Conservation (phyloP, 345 rosid species). For the Angophora floribunda region DNA sequence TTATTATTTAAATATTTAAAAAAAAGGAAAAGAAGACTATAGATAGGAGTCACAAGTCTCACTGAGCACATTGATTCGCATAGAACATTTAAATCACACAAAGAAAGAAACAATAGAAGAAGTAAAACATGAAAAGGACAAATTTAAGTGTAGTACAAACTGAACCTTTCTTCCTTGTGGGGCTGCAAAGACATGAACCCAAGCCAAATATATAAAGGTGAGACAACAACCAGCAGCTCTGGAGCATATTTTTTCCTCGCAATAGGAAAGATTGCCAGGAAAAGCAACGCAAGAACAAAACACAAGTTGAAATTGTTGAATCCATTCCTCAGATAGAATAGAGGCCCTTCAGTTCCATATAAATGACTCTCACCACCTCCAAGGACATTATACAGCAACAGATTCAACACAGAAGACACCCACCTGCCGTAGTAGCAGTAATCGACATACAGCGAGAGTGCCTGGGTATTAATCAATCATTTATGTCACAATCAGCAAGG, state of each 20-base stretch:
- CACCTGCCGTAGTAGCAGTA: constrained; percentile 57
- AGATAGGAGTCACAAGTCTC: not conserved
- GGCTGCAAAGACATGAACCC: constrained; percentile 94
- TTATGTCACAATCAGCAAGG: not conserved
- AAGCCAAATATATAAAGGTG: constrained; percentile 87
- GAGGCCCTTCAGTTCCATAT: constrained; percentile 78
- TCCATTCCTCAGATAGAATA: constrained; percentile 76
- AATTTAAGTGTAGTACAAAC: not conserved
- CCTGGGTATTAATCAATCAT: constrained; percentile 34
- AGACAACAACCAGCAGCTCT: constrained; percentile 64
- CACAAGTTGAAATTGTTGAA: constrained; percentile 94
- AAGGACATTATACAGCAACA: constrained; percentile 78
- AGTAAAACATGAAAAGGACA: not conserved
- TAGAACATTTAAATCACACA: not conserved
- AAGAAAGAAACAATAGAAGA: not conserved
- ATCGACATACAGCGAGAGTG: constrained; percentile 60
- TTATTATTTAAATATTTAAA: too few species aligned
- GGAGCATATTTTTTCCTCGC: constrained; percentile 63
- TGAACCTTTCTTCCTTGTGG: constrained; percentile 97
- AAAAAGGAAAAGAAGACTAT: not conserved
- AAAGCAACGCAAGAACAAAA: constrained; percentile 75
- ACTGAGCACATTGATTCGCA: not conserved
- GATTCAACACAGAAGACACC: constrained; percentile 89
- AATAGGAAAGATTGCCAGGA: constrained; percentile 55
- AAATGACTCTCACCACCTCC: constrained; percentile 99